phyloP scores from a whole-genome alignment of 2,329 filamentous ascomycete species.

The Talaromyces rugulosus region DNA sequence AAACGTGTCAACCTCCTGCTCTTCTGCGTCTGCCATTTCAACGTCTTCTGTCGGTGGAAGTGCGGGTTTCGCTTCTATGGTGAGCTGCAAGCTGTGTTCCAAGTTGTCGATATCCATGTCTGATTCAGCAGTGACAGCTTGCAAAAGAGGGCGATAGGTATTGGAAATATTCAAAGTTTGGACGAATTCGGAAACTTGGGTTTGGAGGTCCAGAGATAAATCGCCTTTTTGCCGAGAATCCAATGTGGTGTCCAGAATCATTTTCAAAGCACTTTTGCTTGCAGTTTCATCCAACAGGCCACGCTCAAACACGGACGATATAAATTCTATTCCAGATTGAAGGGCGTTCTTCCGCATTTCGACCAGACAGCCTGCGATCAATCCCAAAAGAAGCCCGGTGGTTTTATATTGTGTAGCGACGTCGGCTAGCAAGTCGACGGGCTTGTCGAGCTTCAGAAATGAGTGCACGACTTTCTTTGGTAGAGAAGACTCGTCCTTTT shows the following conservation, averaged over 20 bases:
- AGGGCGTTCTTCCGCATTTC: slow-evolving; percentile 31
- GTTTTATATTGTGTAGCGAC: slow-evolving; percentile 30
- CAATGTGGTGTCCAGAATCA: slow-evolving; percentile 31
- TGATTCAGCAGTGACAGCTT: slow-evolving; percentile 61
- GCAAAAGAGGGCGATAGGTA: slow-evolving; percentile 59
- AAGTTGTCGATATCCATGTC: slow-evolving; percentile 70
- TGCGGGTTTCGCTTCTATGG: slow-evolving; percentile 57
- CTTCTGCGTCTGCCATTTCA: slow-evolving; percentile 44
- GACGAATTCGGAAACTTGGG: slow-evolving; percentile 62
- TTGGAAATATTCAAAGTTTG: slow-evolving; percentile 61
- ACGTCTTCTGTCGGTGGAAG: slow-evolving; percentile 49
- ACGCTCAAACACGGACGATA: slow-evolving; percentile 34
- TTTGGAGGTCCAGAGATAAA: slow-evolving; percentile 48
- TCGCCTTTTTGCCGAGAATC: slow-evolving; percentile 45
- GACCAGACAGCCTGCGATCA: slow-evolving; percentile 31
- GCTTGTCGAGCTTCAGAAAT: slow-evolving; percentile 31
- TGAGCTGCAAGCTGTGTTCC: slow-evolving; percentile 69
- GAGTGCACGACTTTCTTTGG: slow-evolving; percentile 64
- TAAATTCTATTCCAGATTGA: slow-evolving; percentile 42
- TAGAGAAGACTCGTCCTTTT: slow-evolving; percentile 66
- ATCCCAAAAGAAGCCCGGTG: slow-evolving; percentile 32
- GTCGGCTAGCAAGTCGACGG: slow-evolving; percentile 29
- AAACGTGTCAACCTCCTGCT: slow-evolving; percentile 26
- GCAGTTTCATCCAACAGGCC: slow-evolving; percentile 28
- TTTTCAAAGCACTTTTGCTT: slow-evolving; percentile 26